Percentiles rank a stretch among this genome's conserved stretches.
phyloP scores from a whole-genome alignment of 1,139 yeast genomes.

The Magnusiomyces paraingens region DNA sequence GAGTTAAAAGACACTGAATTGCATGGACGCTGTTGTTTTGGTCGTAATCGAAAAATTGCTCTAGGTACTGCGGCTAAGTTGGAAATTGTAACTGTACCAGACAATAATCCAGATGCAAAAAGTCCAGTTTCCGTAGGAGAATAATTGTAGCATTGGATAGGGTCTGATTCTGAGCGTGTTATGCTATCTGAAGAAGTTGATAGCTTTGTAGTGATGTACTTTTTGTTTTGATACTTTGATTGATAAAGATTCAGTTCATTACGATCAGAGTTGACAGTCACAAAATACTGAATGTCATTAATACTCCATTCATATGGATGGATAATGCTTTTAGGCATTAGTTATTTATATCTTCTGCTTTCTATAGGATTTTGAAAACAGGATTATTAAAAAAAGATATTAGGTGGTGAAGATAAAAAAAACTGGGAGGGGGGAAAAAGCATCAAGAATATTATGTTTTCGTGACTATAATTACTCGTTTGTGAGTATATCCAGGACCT shows the following conservation, averaged over 20 bases:
- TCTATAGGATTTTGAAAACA: no score
- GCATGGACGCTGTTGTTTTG: conserved; percentile 68
- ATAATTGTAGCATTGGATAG: conserved; percentile 65
- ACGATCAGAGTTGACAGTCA: conserved; percentile 61
- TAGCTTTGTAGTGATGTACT: conserved; percentile 5
- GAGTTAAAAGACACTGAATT: conserved; percentile 66
- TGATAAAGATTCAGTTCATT: conserved; percentile 61
- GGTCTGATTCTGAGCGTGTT: conserved; percentile 58
- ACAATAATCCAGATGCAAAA: conserved; percentile 1
- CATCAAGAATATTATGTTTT: no score
- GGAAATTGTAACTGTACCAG: not conserved
- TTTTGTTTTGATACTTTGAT: conserved; percentile 34
- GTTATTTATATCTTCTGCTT: not conserved
- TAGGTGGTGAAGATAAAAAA: no score
- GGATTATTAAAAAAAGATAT: no score
- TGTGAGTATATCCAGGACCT: no score
- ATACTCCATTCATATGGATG: conserved; percentile 57
- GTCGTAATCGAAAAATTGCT: conserved; percentile 41
- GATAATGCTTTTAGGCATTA: conserved; percentile 49
- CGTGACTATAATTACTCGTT: no score
- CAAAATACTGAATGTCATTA: conserved; percentile 48
- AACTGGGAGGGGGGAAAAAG: no score
- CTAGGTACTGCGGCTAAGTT: not conserved
- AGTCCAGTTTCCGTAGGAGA: conserved; percentile 48
- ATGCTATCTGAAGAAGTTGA: conserved; percentile 4